A percentile compares a stretch with the other conserved stretches of the same genome.
phyloP scores from a whole-genome alignment of 1,284 basidiomycete species.

The Blastosporella zonata region DNA sequence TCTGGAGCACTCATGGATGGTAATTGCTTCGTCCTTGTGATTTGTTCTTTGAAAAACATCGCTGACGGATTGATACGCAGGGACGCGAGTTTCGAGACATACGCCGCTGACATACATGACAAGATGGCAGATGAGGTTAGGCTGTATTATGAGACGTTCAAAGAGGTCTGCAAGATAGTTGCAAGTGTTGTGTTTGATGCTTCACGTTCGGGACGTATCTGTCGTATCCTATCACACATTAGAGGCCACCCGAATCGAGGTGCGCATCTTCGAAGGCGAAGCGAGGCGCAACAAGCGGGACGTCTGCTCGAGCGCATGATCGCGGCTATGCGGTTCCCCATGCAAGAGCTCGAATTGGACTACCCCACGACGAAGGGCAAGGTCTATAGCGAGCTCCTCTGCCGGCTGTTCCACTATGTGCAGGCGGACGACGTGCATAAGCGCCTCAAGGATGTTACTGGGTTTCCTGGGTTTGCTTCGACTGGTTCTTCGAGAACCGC shows the following conservation, averaged over 20 bases:
- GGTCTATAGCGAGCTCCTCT: slow-evolving; percentile 90
- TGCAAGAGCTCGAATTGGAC: slow-evolving; percentile 93
- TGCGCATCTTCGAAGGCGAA: slow-evolving; percentile 80
- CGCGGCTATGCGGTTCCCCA: slow-evolving; percentile 77
- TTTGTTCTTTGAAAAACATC: neutral
- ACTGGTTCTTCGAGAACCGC: slow-evolving; percentile 99
- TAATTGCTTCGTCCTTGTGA: slow-evolving; percentile 30
- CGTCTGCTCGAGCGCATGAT: slow-evolving; percentile 78
- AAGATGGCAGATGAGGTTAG: slow-evolving; percentile 83
- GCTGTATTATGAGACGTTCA: slow-evolving; percentile 84
- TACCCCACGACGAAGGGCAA: slow-evolving; percentile 96
- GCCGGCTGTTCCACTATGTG: slow-evolving; percentile 91
- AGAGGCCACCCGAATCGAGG: slow-evolving; percentile 82
- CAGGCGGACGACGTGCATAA: slow-evolving; percentile 93
- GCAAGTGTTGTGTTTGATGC: slow-evolving; percentile 48
- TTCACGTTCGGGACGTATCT: neutral
- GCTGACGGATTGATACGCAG: slow-evolving; percentile 31
- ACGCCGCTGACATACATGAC: slow-evolving; percentile 84
- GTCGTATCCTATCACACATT: slow-evolving; percentile 10
- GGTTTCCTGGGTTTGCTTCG: slow-evolving; percentile 97
- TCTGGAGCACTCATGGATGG: slow-evolving; percentile 87
- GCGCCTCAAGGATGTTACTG: slow-evolving; percentile 93
- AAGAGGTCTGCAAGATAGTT: slow-evolving; percentile 86
- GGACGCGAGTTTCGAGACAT: slow-evolving; percentile 72
- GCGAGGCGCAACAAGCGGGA: slow-evolving; percentile 85